Evolutionary conservation across 2,329 filamentous ascomycete species (phyloP), one percentile per base, ranked within the genome.

Genomic region (Orbilia brochopaga): DNA sequence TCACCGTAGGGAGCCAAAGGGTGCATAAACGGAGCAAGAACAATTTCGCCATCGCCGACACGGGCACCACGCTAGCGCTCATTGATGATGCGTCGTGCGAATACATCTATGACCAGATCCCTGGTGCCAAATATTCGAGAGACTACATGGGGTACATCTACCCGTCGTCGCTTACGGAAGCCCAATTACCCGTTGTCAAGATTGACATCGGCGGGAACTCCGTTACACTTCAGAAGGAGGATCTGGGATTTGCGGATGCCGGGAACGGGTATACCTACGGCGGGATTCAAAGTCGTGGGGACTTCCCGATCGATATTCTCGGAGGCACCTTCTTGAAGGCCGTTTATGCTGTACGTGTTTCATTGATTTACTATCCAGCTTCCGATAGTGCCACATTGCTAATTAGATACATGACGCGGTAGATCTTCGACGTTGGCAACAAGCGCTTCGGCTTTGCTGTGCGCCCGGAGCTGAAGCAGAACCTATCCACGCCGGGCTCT

Each of bases 1-100:
- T 83, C 21, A 82, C 81, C 0, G 80, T 91, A 73, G n/a, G n/a
- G 2, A 86, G 86, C 74, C 86, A 85, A 64, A 81, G 84, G 69
- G 81, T 80, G 0, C 78, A 87, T 27, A 54, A 79, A 0, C 81
- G 83, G 8, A 77, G 80, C 1, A 82, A 81, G 21, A 52, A 40
- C 53, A 90, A 90, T 79, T 86, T 81, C 30, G 87, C 88, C 52
- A 90, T 91, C 74, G 86, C 85, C 35, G 89, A 91, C 78, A 91
- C 88, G 0, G 88, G 88, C 62, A 90, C 88, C 30, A 88, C 88
- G 0, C 83, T 91, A 55, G 85, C 85, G 1, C 82, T 91, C 32
- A 81, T 90, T 52, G 83, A 84, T 44, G 88, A 91, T 76, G 77
- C 79, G 1, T 82, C 85, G 11, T 87, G 85, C 77, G 80, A 86